Evolutionary conservation across 73 alveolate species (phyloP).

Genomic region (Halteria grandinella): DNA sequence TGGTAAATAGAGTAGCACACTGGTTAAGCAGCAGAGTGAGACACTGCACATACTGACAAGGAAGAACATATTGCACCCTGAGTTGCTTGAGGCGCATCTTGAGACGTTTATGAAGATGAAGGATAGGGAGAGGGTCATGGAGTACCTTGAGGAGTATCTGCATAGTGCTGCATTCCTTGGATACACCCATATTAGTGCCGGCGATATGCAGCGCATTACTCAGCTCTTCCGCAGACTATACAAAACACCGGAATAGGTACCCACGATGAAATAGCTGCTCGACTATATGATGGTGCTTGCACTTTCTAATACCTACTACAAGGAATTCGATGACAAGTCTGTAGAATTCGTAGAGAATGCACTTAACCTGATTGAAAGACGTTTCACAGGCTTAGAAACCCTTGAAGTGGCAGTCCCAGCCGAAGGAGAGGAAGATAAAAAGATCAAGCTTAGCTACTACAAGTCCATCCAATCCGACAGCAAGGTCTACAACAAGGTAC

Average conservation of each 20-base stretch:
- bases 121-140: slow-evolving; percentile 39
- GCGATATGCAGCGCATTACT: slow-evolving; percentile 20
- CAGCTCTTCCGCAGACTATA: slow-evolving; percentile 33
- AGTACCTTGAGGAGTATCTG: slow-evolving; percentile 4
- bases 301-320: neutral
- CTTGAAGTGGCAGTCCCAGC: neutral
- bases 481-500: slow-evolving; percentile 10
- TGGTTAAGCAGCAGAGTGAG: slow-evolving; percentile 25
- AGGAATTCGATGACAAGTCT: slow-evolving; percentile 42
- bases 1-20: neutral
- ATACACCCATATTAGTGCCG: neutral
- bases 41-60: slow-evolving; percentile 5
- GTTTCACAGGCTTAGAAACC: slow-evolving; percentile 20
- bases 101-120: slow-evolving; percentile 43
- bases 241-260: slow-evolving; percentile 26
- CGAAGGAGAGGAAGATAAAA: slow-evolving; percentile 31
- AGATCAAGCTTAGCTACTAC: slow-evolving; percentile 9
- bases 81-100: slow-evolving; percentile 18
- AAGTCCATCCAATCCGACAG: neutral
- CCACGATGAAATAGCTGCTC: neutral
- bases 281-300: slow-evolving; percentile 19
- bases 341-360: neutral
- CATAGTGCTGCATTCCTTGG: slow-evolving; percentile 16
- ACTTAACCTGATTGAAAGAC: slow-evolving; percentile 2
- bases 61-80: slow-evolving; percentile 13